A percentile compares a stretch with the other conserved stretches of the same genome.
Conservation (phyloP, 192 early-diverging fungal species). For the Allomyces macrogynus region DNA sequence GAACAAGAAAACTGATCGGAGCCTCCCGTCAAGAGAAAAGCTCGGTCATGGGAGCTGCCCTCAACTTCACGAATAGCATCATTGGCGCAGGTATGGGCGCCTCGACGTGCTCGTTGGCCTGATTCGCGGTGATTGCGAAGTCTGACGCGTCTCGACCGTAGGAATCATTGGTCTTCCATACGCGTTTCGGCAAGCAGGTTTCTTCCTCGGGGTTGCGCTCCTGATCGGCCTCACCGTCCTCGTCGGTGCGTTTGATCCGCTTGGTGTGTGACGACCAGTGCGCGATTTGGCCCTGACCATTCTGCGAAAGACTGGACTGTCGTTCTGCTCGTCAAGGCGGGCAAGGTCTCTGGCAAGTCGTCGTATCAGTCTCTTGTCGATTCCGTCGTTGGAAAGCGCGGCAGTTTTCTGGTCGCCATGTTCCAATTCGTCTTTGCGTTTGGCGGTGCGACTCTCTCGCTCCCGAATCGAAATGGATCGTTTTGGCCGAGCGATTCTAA, state of each 20-base stretch:
- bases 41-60: neutral
- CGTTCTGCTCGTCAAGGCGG: neutral
- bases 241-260: neutral
- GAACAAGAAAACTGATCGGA: too few species aligned
- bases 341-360: neutral
- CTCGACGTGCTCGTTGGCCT: too few species aligned
- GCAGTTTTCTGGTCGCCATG: constrained; percentile 35
- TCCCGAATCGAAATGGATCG: constrained; percentile 4
- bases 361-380: neutral
- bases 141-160: too few species aligned
- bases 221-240: neutral
- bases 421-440: constrained; percentile 89
- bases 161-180: neutral
- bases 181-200: neutral
- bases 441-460: constrained; percentile 45
- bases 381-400: neutral
- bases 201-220: neutral
- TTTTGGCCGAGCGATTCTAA: neutral
- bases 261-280: too few species aligned
- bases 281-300: neutral
- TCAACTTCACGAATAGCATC: neutral
- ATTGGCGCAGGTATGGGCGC: neutral
- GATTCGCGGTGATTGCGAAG: too few species aligned
- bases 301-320: neutral
- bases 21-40: neutral